Conservation (phyloP, 1,284 basidiomycete species). For the Dichomitus squalens region DNA sequence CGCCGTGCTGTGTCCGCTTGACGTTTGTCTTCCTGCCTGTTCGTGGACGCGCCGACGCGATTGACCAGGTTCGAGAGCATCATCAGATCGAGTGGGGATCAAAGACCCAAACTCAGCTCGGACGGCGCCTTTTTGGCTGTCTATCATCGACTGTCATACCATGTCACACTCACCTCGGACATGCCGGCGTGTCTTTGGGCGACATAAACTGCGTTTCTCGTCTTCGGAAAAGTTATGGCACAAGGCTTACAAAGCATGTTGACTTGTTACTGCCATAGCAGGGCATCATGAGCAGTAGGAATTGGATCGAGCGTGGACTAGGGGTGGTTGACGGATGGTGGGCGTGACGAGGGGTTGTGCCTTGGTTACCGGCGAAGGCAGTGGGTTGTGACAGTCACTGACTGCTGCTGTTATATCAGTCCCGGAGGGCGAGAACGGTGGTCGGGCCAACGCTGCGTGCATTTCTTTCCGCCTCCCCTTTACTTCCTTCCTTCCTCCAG, state of each 20-base stretch:
- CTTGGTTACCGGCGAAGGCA: conserved; percentile 21
- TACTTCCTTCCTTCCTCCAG: conserved; percentile 24
- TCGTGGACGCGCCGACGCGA: background rate
- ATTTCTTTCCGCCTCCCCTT: conserved; percentile 25
- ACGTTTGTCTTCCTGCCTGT: background rate
- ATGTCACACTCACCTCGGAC: conserved; percentile 7
- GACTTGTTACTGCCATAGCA: too few relatives aligned
- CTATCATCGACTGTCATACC: conserved; percentile 3
- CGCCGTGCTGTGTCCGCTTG: conserved; percentile 1
- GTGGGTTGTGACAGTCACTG: conserved; percentile 24
- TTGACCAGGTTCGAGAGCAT: background rate
- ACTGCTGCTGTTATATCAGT: conserved; percentile 19
- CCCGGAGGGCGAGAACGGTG: background rate
- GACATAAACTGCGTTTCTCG: background rate
- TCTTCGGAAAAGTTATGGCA: background rate
- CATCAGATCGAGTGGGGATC: conserved; percentile 3
- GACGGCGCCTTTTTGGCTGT: background rate
- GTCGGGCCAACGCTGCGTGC: conserved; percentile 29
- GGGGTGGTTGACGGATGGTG: background rate
- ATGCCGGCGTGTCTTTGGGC: background rate
- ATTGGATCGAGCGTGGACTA: background rate
- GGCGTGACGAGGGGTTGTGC: conserved; percentile 14
- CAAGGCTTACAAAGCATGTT: background rate
- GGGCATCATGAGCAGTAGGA: too few relatives aligned
- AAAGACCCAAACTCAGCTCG: too few relatives aligned